phyloP scores from a whole-genome alignment of 345 rosid genomes.

The Viola odorata region DNA sequence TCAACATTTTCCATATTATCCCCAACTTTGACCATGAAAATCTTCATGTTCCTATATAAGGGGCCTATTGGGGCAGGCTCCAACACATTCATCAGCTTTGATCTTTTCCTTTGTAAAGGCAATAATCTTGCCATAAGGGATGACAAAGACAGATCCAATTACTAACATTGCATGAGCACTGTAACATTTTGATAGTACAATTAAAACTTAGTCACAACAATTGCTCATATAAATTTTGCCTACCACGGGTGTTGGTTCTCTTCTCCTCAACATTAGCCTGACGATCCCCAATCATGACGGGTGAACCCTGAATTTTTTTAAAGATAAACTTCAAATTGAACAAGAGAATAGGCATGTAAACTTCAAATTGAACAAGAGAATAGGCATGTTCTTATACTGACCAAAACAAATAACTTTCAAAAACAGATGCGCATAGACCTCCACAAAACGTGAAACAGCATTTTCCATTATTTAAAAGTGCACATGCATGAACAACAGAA shows the following conservation, averaged over 20 bases:
- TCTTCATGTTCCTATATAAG: background rate
- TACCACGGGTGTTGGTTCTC: conserved; percentile 64
- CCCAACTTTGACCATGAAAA: background rate
- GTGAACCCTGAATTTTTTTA: conserved; percentile 58
- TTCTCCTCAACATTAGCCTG: conserved; percentile 67
- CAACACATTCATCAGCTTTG: background rate
- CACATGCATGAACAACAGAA: too few relatives aligned
- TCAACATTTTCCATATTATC: background rate
- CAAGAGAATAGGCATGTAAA: background rate
- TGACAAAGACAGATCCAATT: conserved; percentile 1
- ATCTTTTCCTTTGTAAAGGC: background rate
- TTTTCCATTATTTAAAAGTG: too few relatives aligned
- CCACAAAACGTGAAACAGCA: too few relatives aligned
- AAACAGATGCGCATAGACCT: too few relatives aligned
- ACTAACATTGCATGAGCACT: background rate
- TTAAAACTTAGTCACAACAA: too few relatives aligned
- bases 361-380: background rate
- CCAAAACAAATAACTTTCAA: background rate
- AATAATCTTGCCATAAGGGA: background rate
- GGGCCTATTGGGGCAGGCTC: background rate
- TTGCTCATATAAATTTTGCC: conserved; percentile 2
- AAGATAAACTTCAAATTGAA: background rate
- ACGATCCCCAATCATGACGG: conserved; percentile 48
- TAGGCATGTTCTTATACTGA: background rate
- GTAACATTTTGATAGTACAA: too few relatives aligned